phyloP scores from a whole-genome alignment of 2,329 filamentous ascomycete species.

The Pestalotiopsis fici region DNA sequence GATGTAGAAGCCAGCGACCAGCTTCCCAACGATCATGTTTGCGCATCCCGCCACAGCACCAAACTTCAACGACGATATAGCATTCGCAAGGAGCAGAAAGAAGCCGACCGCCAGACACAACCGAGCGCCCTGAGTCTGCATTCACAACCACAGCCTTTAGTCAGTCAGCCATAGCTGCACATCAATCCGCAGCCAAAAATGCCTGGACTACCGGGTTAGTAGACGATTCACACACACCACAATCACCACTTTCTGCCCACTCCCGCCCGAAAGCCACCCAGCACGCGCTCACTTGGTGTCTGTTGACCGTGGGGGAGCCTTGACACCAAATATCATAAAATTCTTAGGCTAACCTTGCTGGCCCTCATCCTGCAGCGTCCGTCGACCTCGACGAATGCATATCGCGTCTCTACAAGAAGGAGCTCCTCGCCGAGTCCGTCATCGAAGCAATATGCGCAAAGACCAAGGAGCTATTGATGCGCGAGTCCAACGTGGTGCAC shows the following conservation, averaged over 20 bases:
- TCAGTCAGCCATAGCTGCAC: conserved; percentile 11
- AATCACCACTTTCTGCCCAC: not conserved
- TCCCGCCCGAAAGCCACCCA: not conserved
- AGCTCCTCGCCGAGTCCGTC: conserved; percentile 93
- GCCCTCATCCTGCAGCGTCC: conserved; percentile 62
- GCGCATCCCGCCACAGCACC: conserved; percentile 23
- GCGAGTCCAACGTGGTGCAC: conserved; percentile 99
- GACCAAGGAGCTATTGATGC: conserved; percentile 98
- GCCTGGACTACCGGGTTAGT: conserved; percentile 59
- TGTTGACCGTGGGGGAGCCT: no score
- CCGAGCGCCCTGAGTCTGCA: conserved; percentile 2
- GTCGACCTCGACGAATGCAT: conserved; percentile 99
- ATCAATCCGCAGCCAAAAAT: conserved; percentile 36
- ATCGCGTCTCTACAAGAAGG: conserved; percentile 92
- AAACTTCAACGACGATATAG: conserved; percentile 28
- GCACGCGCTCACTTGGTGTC: not conserved
- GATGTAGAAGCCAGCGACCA: conserved; percentile 10
- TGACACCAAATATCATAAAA: not conserved
- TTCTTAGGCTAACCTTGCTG: not conserved
- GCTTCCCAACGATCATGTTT: conserved; percentile 31
- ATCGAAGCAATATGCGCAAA: conserved; percentile 99
- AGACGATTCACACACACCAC: not conserved
- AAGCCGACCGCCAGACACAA: conserved; percentile 19
- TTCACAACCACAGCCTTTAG: not conserved
- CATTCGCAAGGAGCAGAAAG: conserved; percentile 32